Conservation (phyloP, 441 rosid species). For the Gossypium gossypioides region DNA sequence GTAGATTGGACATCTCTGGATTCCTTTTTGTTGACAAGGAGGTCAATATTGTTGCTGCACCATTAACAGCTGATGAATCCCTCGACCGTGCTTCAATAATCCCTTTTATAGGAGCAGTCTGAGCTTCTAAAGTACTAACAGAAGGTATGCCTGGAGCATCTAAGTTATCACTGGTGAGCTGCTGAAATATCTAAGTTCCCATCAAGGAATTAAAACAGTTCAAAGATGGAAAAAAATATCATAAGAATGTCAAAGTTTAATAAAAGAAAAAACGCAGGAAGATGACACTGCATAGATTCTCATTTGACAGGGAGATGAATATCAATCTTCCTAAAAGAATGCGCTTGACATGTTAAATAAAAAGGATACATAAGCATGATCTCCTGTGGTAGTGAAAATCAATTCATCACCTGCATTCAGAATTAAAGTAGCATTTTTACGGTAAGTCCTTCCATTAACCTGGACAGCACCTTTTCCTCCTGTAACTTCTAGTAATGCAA, state of each 20-base stretch:
- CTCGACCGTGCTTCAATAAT: conserved; percentile 71
- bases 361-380: conserved; percentile 98
- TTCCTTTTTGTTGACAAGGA: conserved; percentile 65
- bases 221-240: neutral
- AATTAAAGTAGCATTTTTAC: conserved; percentile 37
- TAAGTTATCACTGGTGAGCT: conserved; percentile 51
- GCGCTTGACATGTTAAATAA: neutral
- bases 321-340: neutral
- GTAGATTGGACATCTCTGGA: conserved; percentile 43
- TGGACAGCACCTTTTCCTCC: conserved; percentile 84
- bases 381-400: conserved; percentile 56
- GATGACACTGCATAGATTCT: neutral
- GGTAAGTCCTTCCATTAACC: conserved; percentile 62
- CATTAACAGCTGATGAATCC: conserved; percentile 73
- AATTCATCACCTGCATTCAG: conserved; percentile 88
- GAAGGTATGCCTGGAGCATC: conserved; percentile 54
- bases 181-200: conserved; percentile 65
- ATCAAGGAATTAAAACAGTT: conserved; percentile 38
- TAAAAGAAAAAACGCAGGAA: conserved; percentile 7
- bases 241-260: conserved; percentile 8
- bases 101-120: conserved; percentile 54
- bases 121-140: conserved; percentile 66
- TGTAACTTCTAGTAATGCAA: conserved; percentile 54
- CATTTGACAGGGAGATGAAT: neutral
- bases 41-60: conserved; percentile 89